Percentiles rank a stretch among this genome's conserved stretches.
These are phyloP conservation scores for Capsella rubella DNA, from an alignment of 441 rosid species.

Conservation along the genomic window DNA sequence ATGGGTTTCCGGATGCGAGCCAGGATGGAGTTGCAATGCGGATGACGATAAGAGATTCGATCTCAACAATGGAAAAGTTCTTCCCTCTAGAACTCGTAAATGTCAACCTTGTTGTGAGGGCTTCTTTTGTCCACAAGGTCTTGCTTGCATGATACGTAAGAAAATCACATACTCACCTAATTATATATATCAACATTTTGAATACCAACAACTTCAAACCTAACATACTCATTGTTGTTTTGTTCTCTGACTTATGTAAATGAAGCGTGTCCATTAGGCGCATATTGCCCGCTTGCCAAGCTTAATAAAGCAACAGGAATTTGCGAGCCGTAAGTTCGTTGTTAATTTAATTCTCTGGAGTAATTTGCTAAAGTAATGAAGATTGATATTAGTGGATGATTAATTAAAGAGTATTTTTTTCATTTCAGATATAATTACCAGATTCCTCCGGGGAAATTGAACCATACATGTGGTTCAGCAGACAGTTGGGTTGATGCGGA, in stretches of 20 bases:
- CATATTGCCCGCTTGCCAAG: conserved; percentile 69
- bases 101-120: conserved; percentile 81
- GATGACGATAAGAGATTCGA: conserved; percentile 47
- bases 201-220: not conserved
- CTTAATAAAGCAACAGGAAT: conserved; percentile 63
- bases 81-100: conserved; percentile 56
- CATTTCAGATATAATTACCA: conserved; percentile 64
- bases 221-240: conserved; percentile 36
- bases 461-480: conserved; percentile 69
- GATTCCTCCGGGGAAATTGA: conserved; percentile 57
- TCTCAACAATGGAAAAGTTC: conserved; percentile 48
- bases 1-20: conserved; percentile 72
- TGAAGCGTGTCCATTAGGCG: conserved; percentile 69
- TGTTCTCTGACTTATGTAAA: conserved; percentile 40
- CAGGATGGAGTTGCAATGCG: conserved; percentile 70
- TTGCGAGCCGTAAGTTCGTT: conserved; percentile 70
- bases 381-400: conserved; percentile 4
- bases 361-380: not conserved
- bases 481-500: conserved; percentile 63
- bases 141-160: conserved; percentile 84
- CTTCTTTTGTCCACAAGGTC: conserved; percentile 76
- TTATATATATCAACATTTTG: not conserved
- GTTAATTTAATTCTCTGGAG: not conserved
- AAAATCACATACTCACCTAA: not conserved
- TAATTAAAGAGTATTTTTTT: conserved; percentile 15